Evolutionary conservation across 306 rosid species (phyloP), one percentile per base, ranked within the genome.

Genomic region (Cyclanthera cordifolia): DNA sequence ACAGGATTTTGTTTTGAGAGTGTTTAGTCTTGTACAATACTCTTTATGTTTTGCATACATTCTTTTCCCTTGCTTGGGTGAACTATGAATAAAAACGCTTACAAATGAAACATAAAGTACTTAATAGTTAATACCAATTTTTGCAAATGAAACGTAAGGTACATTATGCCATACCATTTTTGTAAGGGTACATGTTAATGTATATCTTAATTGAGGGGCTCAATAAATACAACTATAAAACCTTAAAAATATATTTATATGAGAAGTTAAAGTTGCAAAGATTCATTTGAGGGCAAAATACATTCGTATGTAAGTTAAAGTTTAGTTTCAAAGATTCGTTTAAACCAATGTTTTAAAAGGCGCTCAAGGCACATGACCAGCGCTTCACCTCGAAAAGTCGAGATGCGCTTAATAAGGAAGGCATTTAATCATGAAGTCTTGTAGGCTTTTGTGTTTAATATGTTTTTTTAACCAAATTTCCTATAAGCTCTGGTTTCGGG

Each of bases 121-220:
- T 21, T 21, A 43, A 23, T 43, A 12, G 11, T 21, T 21, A 43
- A 23, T 64, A 43, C 53, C 30, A 14, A 43, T 11, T 64, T 63
- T 64, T 64, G 53, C 69, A 39, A 39, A 60, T 60, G 68, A 19
- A 37, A 37, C 68, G 11, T 43, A 64, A 21, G 20, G 70, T 64
- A 12, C 19, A 13, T n/a, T n/a, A n/a, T n/a, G n/a, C 27, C 6
- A 14, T 64, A 64, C 53, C 19, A 6, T 20, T 9, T 63, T 63
- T 63, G 43, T 28, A 39, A 39, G 37, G 14, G 24, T 64, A 21
- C 21, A 15, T 64, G n/a, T 11, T 17, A 19, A 4, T 37, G 10
- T 60, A 17, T 34, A 60, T 60, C 30, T 64, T 41, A 64, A 43
- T 45, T 21, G 53, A 23, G 70, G 32, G 43, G 27, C 52, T 13